These are phyloP conservation scores for Melastoma malabathricum DNA, from an alignment of 345 rosid genomes.

Conservation along the genomic window DNA sequence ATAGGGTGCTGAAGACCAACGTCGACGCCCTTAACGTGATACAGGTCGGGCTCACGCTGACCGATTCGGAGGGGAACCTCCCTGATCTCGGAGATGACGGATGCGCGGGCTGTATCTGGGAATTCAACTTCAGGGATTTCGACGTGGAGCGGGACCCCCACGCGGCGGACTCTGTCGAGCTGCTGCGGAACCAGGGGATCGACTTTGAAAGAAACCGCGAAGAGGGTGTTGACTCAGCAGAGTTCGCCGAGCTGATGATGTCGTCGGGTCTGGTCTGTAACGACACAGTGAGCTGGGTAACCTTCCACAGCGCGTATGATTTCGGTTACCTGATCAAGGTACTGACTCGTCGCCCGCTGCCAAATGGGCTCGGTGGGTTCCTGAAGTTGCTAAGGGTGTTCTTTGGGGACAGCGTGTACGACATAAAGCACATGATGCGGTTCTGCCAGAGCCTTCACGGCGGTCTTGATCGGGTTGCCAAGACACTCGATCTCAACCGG, in stretches of 20 bases:
- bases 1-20: conserved; percentile 58
- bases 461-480: conserved; percentile 62
- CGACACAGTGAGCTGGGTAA: conserved; percentile 76
- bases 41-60: conserved; percentile 72
- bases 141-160: conserved; percentile 51
- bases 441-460: conserved; percentile 53
- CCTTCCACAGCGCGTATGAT: conserved; percentile 87
- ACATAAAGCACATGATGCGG: conserved; percentile 66
- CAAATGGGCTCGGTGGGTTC: conserved; percentile 38
- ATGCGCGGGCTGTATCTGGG: conserved; percentile 46
- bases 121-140: conserved; percentile 68
- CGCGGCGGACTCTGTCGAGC: conserved; percentile 73
- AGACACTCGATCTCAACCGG: conserved; percentile 43
- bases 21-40: conserved; percentile 69
- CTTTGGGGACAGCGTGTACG: conserved; percentile 57
- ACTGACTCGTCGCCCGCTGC: conserved; percentile 51
- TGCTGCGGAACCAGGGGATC: conserved; percentile 65
- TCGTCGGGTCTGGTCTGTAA: conserved; percentile 73
- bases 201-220: conserved; percentile 49
- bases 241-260: conserved; percentile 72
- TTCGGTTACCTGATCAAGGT: conserved; percentile 79
- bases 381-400: conserved; percentile 25
- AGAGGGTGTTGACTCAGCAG: conserved; percentile 43
- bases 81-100: conserved; percentile 36
- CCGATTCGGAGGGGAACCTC: conserved; percentile 43